A percentile compares a stretch with the other conserved stretches of the same genome.
These are phyloP conservation scores for Pyrenula massariospora DNA, from an alignment of 495 filamentous ascomycete species.

Conservation along the genomic window DNA sequence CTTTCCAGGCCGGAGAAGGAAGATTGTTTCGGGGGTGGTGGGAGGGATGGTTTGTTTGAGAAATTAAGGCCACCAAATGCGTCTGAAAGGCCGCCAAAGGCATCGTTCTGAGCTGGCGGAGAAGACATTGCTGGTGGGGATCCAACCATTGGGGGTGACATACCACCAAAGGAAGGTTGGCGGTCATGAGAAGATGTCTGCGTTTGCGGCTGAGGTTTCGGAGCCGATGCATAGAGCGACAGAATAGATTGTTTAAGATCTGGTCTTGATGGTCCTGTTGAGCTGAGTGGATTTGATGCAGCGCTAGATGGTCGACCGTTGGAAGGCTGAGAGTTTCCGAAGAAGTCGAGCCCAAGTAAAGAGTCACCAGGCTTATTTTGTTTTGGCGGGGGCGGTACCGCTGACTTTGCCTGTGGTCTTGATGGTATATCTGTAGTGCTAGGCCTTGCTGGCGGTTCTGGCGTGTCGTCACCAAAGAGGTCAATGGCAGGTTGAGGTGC, in stretches of 20 bases:
- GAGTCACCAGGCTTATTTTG: slow-evolving; percentile 68
- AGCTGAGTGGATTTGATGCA: slow-evolving; percentile 42
- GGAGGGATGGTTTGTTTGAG: slow-evolving; percentile 37
- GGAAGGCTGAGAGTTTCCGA: slow-evolving; percentile 56
- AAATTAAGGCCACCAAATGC: slow-evolving; percentile 82
- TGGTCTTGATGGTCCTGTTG: slow-evolving; percentile 61
- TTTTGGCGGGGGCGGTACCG: slow-evolving; percentile 47
- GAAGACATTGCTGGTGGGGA: slow-evolving; percentile 5
- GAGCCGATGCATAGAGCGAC: slow-evolving; percentile 83
- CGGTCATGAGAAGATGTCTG: slow-evolving; percentile 43
- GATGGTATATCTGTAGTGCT: slow-evolving; percentile 52
- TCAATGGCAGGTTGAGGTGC: slow-evolving; percentile 39
- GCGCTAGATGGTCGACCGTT: slow-evolving; percentile 62
- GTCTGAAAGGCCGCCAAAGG: slow-evolving; percentile 69
- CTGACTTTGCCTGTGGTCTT: slow-evolving; percentile 30
- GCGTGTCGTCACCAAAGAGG: slow-evolving; percentile 50
- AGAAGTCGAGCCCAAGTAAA: slow-evolving; percentile 85
- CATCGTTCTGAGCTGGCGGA: slow-evolving; percentile 26
- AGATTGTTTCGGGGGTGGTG: slow-evolving; percentile 34
- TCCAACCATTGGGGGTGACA: slow-evolving; percentile 43
- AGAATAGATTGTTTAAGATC: slow-evolving; percentile 96
- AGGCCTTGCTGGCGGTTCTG: slow-evolving; percentile 49
- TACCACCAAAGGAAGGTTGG: slow-evolving; percentile 53
- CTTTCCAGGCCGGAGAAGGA: slow-evolving; percentile 65
- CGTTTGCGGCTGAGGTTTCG: slow-evolving; percentile 41